Evolutionary conservation across 331 rosid species (phyloP), one percentile per base, ranked within the genome.

Genomic region (Prunus yedoensis): DNA sequence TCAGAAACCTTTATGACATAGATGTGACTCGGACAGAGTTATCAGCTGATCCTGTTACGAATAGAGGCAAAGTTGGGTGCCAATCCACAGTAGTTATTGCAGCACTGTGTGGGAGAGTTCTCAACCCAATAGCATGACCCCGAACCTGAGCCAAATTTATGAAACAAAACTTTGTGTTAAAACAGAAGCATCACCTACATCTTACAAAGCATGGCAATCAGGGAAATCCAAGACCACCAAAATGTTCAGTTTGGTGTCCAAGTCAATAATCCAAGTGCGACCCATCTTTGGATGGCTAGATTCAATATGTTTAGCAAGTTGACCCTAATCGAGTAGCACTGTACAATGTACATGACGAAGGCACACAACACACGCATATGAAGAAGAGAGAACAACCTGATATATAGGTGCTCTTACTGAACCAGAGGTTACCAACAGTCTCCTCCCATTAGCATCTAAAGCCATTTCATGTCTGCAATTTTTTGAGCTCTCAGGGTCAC

Each of bases 381-480:
- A 9, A 28, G 81, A 28, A 35, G 7, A 60, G 79, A 70, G 68
- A 82, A 54, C 25, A 81, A 94, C 99, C 96, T 94, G 91, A 83
- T 90, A 94, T 63, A 90, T 94, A 81, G 97, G 96, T 50, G 97
- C 94, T 88, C 96, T 86, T 65, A 86, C 84, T 49, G 87, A 89
- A 71, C 86, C 79, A 27, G 99, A 94, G 54, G 99, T 90, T 35
- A 85, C 84, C 86, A 94, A 85, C 45, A 94, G 92, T 79, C 95
- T 88, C 79, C 82, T 85, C 74, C 99, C 99, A 47, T 76, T 87
- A 66, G 91, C 89, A 86, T 92, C 97, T 78, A 94, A 85, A 56
- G 99, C 93, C 95, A 94, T 94, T 88, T 94, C 99, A 81, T 88
- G 96, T 87, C 93, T 87, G 82, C 75, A 77, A 81, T 76, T 78